Evolutionary conservation across 1,284 basidiomycete species (phyloP).

Genomic region (Lentinus polychrous): DNA sequence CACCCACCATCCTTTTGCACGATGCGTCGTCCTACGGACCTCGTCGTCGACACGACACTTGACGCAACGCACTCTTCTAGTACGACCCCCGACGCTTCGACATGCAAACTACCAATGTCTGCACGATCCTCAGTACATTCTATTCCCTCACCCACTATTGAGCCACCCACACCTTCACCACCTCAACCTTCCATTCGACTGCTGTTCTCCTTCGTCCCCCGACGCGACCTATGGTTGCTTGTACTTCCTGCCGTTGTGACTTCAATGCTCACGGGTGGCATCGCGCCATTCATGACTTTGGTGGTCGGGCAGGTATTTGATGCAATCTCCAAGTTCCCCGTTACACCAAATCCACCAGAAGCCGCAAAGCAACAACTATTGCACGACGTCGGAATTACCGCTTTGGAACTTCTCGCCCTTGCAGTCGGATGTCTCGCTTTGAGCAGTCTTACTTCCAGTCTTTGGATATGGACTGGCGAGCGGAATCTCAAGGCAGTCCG

Average conservation of each 20-base stretch:
- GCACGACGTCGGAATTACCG: slow-evolving; percentile 50
- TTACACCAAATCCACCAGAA: slow-evolving; percentile 37
- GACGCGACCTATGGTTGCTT: slow-evolving; percentile 48
- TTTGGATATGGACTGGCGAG: slow-evolving; percentile 91
- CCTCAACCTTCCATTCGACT: slow-evolving; percentile 46
- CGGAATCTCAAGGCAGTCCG: slow-evolving; percentile 68
- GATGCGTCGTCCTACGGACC: slow-evolving; percentile 30
- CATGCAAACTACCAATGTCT: slow-evolving; percentile 20
- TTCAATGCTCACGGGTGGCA: slow-evolving; percentile 65
- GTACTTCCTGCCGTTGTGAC: slow-evolving; percentile 69
- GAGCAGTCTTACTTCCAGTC: slow-evolving; percentile 66
- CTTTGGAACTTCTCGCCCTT: slow-evolving; percentile 68
- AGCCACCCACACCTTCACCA: slow-evolving; percentile 24
- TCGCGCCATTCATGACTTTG: slow-evolving; percentile 92
- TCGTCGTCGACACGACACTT: slow-evolving; percentile 25
- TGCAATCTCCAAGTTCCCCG: slow-evolving; percentile 59
- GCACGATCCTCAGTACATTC: slow-evolving; percentile 17
- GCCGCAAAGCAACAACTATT: slow-evolving; percentile 49
- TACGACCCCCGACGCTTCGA: slow-evolving; percentile 22
- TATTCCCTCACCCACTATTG: slow-evolving; percentile 16
- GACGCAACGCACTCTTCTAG: slow-evolving; percentile 2
- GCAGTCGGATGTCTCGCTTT: slow-evolving; percentile 66
- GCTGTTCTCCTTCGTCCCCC: slow-evolving; percentile 61
- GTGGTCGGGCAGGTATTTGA: slow-evolving; percentile 85
- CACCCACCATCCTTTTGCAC: slow-evolving; percentile 7